Percentiles rank a stretch among this genome's conserved stretches.
Evolutionary conservation across 2,329 filamentous ascomycete species (phyloP).

Genomic region (Metarhizium humberi): DNA sequence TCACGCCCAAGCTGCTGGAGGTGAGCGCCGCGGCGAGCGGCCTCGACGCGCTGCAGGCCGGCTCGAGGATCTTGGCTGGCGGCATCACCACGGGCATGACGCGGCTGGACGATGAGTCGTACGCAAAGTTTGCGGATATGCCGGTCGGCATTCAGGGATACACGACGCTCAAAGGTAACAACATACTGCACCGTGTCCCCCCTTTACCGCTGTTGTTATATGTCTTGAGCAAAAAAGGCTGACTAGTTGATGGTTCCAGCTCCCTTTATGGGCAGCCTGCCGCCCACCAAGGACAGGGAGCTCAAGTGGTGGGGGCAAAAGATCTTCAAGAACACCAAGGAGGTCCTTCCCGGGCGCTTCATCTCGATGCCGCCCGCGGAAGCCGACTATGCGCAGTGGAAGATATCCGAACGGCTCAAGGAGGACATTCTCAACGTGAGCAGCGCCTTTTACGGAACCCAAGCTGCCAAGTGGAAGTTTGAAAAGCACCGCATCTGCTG

Average conservation of each 20-base stretch:
- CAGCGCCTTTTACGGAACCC: conserved; percentile 49
- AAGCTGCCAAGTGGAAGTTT: conserved; percentile 46
- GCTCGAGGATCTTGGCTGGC: conserved; percentile 45
- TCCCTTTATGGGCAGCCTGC: conserved; percentile 48
- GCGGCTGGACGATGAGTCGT: conserved; percentile 37
- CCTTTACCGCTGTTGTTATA: neutral
- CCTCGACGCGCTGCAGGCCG: conserved; percentile 37
- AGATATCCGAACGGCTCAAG: conserved; percentile 44
- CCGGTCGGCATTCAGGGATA: conserved; percentile 38
- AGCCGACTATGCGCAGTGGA: conserved; percentile 54
- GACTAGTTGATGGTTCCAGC: conserved; percentile 24
- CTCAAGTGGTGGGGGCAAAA: conserved; percentile 55
- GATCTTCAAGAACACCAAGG: conserved; percentile 47
- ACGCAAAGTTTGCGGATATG: conserved; percentile 34
- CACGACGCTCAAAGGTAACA: conserved; percentile 22
- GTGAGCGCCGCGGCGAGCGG: conserved; percentile 39
- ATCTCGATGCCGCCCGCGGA: conserved; percentile 48
- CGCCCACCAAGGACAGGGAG: conserved; percentile 38
- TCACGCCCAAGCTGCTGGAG: conserved; percentile 46
- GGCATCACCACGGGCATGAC: conserved; percentile 52
- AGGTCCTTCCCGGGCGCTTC: conserved; percentile 40
- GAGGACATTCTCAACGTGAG: conserved; percentile 49
- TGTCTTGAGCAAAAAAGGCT: conserved; percentile 18
- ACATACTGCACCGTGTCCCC: neutral
- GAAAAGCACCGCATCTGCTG: conserved; percentile 58